Conservation (phyloP, 179 eudicot species). For the Heliamphora pulchella region DNA sequence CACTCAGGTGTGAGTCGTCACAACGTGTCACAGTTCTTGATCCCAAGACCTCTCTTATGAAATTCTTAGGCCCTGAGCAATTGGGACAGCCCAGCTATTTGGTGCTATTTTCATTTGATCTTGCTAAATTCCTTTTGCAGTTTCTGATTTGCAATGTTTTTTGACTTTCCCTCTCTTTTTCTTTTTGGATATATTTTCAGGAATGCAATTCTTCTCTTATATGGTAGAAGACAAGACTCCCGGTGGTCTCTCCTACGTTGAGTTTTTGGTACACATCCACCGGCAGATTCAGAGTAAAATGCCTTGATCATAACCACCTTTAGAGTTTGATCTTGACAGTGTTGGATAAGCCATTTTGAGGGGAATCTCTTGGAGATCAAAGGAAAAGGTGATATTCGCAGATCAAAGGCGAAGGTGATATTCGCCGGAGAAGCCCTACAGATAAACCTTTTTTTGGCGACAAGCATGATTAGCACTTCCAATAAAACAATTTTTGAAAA, state of each 20-base stretch:
- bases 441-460: neutral
- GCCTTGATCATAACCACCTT: slow-evolving; percentile 25
- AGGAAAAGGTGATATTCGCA: neutral
- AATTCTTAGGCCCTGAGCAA: no score
- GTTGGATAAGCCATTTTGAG: neutral
- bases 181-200: slow-evolving; percentile 31
- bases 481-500: neutral
- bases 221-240: slow-evolving; percentile 88
- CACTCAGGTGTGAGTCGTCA: no score
- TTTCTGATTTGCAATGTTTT: neutral
- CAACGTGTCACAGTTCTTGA: no score
- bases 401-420: neutral
- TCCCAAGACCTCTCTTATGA: no score
- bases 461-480: no score
- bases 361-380: neutral
- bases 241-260: slow-evolving; percentile 70
- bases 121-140: neutral
- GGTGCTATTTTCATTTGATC: neutral
- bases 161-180: neutral
- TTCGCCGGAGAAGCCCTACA: neutral
- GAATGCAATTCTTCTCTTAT: slow-evolving; percentile 64
- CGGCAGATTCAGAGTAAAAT: slow-evolving; percentile 76
- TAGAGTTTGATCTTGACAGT: neutral
- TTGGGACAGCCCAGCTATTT: no score
- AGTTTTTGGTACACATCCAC: slow-evolving; percentile 83